Evolutionary conservation across 768 basidiomycete species (phyloP).

Genomic region (Mycena alexandri): DNA sequence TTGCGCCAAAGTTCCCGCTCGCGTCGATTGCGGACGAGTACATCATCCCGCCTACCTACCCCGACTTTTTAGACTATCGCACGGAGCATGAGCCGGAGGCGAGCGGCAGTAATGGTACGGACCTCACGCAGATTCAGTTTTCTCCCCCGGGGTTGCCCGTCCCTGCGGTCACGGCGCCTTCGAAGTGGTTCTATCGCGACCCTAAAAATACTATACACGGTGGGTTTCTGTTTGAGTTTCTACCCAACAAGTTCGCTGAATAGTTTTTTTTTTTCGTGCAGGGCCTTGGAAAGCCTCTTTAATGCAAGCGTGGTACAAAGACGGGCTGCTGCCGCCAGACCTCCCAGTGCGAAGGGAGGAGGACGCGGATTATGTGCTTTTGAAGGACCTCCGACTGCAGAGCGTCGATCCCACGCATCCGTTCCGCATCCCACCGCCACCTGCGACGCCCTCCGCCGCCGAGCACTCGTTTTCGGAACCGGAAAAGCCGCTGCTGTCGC

Average conservation of each 20-base stretch:
- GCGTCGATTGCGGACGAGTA: constrained; percentile 91
- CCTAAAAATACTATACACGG: constrained; percentile 86
- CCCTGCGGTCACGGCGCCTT: constrained; percentile 74
- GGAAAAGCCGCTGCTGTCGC: constrained; percentile 73
- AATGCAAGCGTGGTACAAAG: constrained; percentile 93
- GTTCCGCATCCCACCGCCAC: constrained; percentile 66
- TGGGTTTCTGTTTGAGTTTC: constrained; percentile 48
- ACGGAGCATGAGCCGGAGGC: constrained; percentile 70
- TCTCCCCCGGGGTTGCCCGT: constrained; percentile 85
- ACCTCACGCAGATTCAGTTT: constrained; percentile 74
- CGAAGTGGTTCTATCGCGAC: constrained; percentile 87
- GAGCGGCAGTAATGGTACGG: constrained; percentile 54
- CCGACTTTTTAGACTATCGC: constrained; percentile 80
- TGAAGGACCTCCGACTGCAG: constrained; percentile 83
- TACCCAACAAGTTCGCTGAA: constrained; percentile 24
- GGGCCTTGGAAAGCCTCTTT: constrained; percentile 90
- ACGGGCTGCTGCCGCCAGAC: constrained; percentile 84
- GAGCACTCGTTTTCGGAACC: constrained; percentile 39
- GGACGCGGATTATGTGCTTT: constrained; percentile 73
- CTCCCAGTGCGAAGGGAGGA: constrained; percentile 85
- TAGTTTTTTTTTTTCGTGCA: constrained; percentile 46
- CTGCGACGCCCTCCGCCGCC: constrained; percentile 44
- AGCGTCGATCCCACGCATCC: constrained; percentile 87
- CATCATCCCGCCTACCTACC: constrained; percentile 92
- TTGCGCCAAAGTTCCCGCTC: constrained; percentile 89